A percentile compares a stretch with the other conserved stretches of the same genome.
Evolutionary conservation across 495 filamentous ascomycete species (phyloP).

Genomic region (Oidiodendron maius): DNA sequence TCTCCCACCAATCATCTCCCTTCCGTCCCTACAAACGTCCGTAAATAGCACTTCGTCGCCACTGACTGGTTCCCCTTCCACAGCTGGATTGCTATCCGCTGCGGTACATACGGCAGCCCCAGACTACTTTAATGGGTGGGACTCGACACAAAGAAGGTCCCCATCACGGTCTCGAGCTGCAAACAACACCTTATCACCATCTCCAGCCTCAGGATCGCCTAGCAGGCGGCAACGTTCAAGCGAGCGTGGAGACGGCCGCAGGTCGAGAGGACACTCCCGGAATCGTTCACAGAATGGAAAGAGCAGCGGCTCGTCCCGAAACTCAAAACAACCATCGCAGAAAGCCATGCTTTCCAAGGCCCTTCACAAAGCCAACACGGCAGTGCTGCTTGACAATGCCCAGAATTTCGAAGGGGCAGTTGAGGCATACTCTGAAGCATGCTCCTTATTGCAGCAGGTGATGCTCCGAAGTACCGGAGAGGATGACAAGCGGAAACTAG

Average conservation of each 20-base stretch:
- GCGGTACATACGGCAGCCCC: constrained; percentile 22
- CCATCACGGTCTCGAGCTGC: constrained; percentile 11
- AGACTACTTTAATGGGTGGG: constrained; percentile 30
- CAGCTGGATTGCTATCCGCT: constrained; percentile 27
- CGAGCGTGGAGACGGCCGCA: constrained; percentile 1
- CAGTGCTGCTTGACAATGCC: constrained; percentile 89
- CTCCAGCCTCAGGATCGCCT: constrained; percentile 25
- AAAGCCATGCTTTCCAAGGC: constrained; percentile 92
- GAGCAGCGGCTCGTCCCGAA: constrained; percentile 28
- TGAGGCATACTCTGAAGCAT: constrained; percentile 87
- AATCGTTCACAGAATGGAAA: constrained; percentile 39
- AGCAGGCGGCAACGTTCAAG: background rate
- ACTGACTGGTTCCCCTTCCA: constrained; percentile 26
- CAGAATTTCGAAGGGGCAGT: constrained; percentile 91
- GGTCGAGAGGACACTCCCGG: constrained; percentile 37
- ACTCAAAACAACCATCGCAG: constrained; percentile 52
- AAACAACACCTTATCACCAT: constrained; percentile 20
- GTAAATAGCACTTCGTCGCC: constrained; percentile 14
- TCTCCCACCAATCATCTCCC: constrained; percentile 19
- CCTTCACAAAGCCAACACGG: constrained; percentile 89
- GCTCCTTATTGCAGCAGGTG: constrained; percentile 77
- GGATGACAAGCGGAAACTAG: constrained; percentile 80
- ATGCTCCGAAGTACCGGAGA: constrained; percentile 73
- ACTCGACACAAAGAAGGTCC: constrained; percentile 8
- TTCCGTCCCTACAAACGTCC: constrained; percentile 17